Conservation (phyloP, 108 stramenopile species). For the Pseudonitzschia delicatissima region DNA sequence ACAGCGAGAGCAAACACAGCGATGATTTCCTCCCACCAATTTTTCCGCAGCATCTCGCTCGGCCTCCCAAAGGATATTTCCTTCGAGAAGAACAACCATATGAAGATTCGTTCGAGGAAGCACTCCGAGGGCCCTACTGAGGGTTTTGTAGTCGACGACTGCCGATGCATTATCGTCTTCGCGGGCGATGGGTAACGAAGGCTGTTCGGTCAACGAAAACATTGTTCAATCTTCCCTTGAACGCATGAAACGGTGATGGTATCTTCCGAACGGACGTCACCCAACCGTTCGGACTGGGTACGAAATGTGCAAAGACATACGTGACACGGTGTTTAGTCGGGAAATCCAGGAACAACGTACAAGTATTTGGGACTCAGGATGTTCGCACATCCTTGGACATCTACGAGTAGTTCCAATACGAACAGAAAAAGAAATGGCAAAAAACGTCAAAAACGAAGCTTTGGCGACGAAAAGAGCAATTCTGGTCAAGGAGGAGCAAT, state of each 20-base stretch:
- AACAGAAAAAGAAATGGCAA: not conserved
- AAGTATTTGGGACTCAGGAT: constrained; percentile 87
- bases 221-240: constrained; percentile 27
- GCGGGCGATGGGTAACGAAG: not conserved
- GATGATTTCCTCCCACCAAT: constrained; percentile 4
- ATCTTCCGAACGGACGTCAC: constrained; percentile 51
- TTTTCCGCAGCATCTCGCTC: constrained; percentile 19
- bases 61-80: constrained; percentile 20
- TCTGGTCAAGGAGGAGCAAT: not conserved
- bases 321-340: constrained; percentile 75
- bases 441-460: not conserved
- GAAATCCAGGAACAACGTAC: constrained; percentile 77
- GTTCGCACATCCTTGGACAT: constrained; percentile 82
- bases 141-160: constrained; percentile 46
- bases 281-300: constrained; percentile 61
- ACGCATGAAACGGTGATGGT: constrained; percentile 22
- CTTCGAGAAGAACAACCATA: constrained; percentile 30
- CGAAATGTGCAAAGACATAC: constrained; percentile 67
- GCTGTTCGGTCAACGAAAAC: constrained; percentile 3
- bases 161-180: not conserved
- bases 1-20: not conserved
- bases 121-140: constrained; percentile 46
- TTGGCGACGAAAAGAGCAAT: not conserved
- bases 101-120: constrained; percentile 35
- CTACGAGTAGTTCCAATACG: not conserved